Conservation (phyloP, 2,329 filamentous ascomycete genomes). For the Microsporum canis region DNA sequence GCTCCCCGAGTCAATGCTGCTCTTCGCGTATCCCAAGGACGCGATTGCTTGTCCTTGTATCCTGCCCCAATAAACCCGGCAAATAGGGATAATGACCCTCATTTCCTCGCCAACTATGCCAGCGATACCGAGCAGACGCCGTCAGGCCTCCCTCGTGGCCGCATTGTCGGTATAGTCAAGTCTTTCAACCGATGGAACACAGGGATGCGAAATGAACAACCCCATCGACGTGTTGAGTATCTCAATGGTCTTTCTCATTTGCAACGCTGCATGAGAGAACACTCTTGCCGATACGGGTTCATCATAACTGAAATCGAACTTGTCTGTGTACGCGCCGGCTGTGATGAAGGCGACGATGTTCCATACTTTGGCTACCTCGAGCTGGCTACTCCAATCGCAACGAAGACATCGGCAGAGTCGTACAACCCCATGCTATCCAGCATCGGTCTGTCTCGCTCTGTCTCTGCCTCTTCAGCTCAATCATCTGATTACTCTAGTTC, state of each 20-base stretch:
- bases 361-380: conserved; percentile 88
- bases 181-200: conserved; percentile 92
- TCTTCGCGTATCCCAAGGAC: conserved; percentile 60
- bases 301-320: conserved; percentile 95
- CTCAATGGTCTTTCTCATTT: conserved; percentile 74
- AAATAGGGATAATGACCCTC: conserved; percentile 36
- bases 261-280: conserved; percentile 86
- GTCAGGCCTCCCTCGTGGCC: conserved; percentile 43
- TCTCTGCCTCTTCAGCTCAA: conserved; percentile 21
- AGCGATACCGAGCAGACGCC: conserved; percentile 40
- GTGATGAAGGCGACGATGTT: conserved; percentile 44
- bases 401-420: conserved; percentile 33
- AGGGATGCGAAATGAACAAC: conserved; percentile 76
- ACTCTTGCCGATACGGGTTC: conserved; percentile 87
- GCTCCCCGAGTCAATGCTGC: conserved; percentile 79
- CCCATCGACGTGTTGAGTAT: conserved; percentile 79
- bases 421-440: conserved; percentile 10
- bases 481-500: conserved; percentile 24
- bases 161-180: conserved; percentile 76
- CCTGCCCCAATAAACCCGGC: conserved; percentile 28
- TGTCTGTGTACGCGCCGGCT: conserved; percentile 73
- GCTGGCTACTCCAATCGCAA: conserved; percentile 48
- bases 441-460: conserved; percentile 9
- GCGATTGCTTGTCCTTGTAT: conserved; percentile 44
- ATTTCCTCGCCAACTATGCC: conserved; percentile 45